Conservation (phyloP, 2,329 filamentous ascomycete genomes). For the Acarospora socialis region DNA sequence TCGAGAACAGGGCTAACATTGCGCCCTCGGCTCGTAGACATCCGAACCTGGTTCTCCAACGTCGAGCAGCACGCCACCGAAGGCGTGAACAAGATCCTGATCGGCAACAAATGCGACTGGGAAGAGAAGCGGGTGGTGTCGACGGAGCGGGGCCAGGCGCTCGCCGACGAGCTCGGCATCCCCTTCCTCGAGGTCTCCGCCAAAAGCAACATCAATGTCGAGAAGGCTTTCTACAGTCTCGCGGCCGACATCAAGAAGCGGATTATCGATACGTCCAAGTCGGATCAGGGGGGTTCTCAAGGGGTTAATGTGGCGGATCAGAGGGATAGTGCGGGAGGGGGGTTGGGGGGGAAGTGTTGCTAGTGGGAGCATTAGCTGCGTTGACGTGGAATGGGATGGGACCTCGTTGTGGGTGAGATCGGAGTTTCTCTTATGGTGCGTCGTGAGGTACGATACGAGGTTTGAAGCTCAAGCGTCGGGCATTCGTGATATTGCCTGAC, state of each 20-base stretch:
- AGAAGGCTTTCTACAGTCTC: conserved; percentile 93
- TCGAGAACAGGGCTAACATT: too few relatives aligned
- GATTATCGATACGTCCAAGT: conserved; percentile 80
- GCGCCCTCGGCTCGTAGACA: conserved; percentile 46
- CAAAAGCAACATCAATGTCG: conserved; percentile 99
- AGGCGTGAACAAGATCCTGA: conserved; percentile 98
- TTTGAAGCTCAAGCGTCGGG: too few relatives aligned
- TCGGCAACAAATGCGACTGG: conserved; percentile 99
- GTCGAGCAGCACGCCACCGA: conserved; percentile 96
- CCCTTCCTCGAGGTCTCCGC: conserved; percentile 97
- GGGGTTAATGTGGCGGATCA: conserved; percentile 57
- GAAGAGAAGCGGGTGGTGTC: conserved; percentile 95
- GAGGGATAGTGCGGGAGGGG: conserved; percentile 36
- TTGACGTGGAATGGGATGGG: neutral
- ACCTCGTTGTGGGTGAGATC: too few relatives aligned
- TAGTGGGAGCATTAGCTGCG: too few relatives aligned
- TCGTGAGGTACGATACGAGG: too few relatives aligned
- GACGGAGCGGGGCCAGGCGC: conserved; percentile 79
- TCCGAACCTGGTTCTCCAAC: conserved; percentile 98
- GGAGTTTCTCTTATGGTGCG: too few relatives aligned
- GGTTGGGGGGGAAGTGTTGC: conserved; percentile 59
- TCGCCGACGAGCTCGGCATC: conserved; percentile 91
- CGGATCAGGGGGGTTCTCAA: conserved; percentile 44
- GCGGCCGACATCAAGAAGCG: conserved; percentile 97
- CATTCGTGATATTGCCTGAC: too few relatives aligned